Percentiles rank a stretch among this genome's conserved stretches.
These are phyloP conservation scores for Claviceps quebecensis DNA, from an alignment of 2,329 filamentous ascomycete species.

Conservation along the genomic window DNA sequence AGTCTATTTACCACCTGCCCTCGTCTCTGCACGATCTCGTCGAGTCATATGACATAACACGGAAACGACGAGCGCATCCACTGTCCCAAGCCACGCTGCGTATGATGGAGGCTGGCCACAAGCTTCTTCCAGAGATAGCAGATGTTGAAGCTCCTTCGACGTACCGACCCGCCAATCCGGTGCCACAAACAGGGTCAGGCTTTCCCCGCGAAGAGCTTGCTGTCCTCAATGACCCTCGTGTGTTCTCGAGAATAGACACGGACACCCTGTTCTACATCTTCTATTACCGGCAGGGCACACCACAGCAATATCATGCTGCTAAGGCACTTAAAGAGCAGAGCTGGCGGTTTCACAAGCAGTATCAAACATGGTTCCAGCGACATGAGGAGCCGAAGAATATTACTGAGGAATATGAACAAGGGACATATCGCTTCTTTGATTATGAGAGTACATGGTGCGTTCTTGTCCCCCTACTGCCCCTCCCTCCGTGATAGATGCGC, in stretches of 20 bases:
- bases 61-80: slow-evolving; percentile 48
- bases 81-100: slow-evolving; percentile 54
- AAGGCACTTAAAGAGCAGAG: slow-evolving; percentile 97
- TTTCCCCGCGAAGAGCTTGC: slow-evolving; percentile 87
- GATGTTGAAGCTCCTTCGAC: slow-evolving; percentile 74
- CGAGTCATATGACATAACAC: slow-evolving; percentile 77
- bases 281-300: slow-evolving; percentile 94
- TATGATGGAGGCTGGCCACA: slow-evolving; percentile 63
- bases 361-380: slow-evolving; percentile 97
- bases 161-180: slow-evolving; percentile 72
- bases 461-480: background rate
- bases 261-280: slow-evolving; percentile 98
- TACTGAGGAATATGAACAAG: slow-evolving; percentile 96
- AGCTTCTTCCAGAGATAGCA: slow-evolving; percentile 55
- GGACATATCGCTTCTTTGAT: slow-evolving; percentile 97
- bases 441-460: slow-evolving; percentile 96
- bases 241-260: slow-evolving; percentile 83
- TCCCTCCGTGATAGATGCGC: background rate
- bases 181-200: slow-evolving; percentile 59
- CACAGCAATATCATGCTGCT: slow-evolving; percentile 88
- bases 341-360: slow-evolving; percentile 99
- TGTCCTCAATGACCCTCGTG: slow-evolving; percentile 78
- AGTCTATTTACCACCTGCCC: slow-evolving; percentile 87
- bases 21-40: slow-evolving; percentile 79
- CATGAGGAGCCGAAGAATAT: slow-evolving; percentile 98